phyloP scores from a whole-genome alignment of 257 asterid species.

The Echites panduratus region DNA sequence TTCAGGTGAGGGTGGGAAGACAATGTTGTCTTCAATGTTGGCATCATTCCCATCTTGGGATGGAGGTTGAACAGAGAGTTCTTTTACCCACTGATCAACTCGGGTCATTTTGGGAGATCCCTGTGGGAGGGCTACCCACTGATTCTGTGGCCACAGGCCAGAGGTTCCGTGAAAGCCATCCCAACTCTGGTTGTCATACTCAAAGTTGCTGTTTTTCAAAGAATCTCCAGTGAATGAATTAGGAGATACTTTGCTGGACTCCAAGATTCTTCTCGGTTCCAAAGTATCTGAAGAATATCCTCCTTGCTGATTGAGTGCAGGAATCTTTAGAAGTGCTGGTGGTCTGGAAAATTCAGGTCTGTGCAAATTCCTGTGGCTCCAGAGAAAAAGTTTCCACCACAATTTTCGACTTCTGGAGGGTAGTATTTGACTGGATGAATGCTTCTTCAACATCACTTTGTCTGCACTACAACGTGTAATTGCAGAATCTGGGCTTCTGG shows the following conservation, averaged over 20 bases:
- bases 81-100: conserved; percentile 62
- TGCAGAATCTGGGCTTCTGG: conserved; percentile 43
- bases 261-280: conserved; percentile 39
- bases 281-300: conserved; percentile 74
- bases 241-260: conserved; percentile 32
- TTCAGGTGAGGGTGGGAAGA: conserved; percentile 34
- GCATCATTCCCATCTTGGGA: conserved; percentile 27
- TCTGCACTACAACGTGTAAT: conserved; percentile 54
- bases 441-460: conserved; percentile 68
- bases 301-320: conserved; percentile 44
- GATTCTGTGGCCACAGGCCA: conserved; percentile 75
- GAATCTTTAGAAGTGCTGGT: conserved; percentile 25
- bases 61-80: conserved; percentile 38
- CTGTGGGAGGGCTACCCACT: conserved; percentile 70
- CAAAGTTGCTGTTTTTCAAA: conserved; percentile 20
- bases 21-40: conserved; percentile 25
- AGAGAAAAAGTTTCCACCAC: conserved; percentile 73
- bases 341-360: conserved; percentile 21
- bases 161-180: conserved; percentile 46
- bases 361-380: conserved; percentile 74
- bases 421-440: conserved; percentile 67
- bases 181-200: conserved; percentile 31
- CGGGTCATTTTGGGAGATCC: conserved; percentile 46
- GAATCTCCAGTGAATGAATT: conserved; percentile 28
- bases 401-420: conserved; percentile 68